Percentiles rank a stretch among this genome's conserved stretches.
These are phyloP conservation scores for Xylaria hypoxylon DNA, from an alignment of 2,329 filamentous ascomycete species.

Conservation along the genomic window DNA sequence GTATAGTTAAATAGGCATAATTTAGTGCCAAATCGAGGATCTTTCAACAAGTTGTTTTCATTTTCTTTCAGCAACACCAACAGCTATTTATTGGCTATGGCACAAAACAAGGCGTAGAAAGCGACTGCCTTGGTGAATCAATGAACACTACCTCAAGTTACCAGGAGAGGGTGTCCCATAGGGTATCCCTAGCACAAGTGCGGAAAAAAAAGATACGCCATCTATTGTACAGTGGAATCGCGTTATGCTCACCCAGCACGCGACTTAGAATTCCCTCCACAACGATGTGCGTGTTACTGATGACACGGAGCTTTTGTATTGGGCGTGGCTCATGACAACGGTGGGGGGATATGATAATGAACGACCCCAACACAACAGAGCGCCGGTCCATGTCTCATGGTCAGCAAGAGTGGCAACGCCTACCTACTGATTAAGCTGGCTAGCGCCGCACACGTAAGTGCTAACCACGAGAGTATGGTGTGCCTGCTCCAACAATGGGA, in stretches of 20 bases:
- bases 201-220: conserved; percentile 35
- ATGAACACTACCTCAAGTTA: conserved; percentile 21
- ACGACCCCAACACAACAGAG: conserved; percentile 22
- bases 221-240: conserved; percentile 40
- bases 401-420: conserved; percentile 1
- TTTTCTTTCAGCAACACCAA: conserved; percentile 19
- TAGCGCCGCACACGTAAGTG: not conserved
- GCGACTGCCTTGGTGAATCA: conserved; percentile 12
- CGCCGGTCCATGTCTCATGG: conserved; percentile 6
- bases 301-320: conserved; percentile 16
- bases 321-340: conserved; percentile 1
- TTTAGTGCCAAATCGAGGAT: not conserved
- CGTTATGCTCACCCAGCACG: conserved; percentile 42
- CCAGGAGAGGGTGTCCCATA: conserved; percentile 2
- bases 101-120: conserved; percentile 27
- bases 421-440: not conserved
- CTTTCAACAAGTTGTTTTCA: not conserved
- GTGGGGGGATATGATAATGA: conserved; percentile 26
- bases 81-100: conserved; percentile 34
- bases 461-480: conserved; percentile 34
- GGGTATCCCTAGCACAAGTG: conserved; percentile 12
- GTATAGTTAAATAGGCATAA: not conserved
- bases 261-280: conserved; percentile 30
- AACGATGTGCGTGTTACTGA: conserved; percentile 35
- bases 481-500: conserved; percentile 56